A percentile compares a stretch with the other conserved stretches of the same genome.
Conservation (phyloP, 306 rosid species). For the Casuarina equisetifolia region DNA sequence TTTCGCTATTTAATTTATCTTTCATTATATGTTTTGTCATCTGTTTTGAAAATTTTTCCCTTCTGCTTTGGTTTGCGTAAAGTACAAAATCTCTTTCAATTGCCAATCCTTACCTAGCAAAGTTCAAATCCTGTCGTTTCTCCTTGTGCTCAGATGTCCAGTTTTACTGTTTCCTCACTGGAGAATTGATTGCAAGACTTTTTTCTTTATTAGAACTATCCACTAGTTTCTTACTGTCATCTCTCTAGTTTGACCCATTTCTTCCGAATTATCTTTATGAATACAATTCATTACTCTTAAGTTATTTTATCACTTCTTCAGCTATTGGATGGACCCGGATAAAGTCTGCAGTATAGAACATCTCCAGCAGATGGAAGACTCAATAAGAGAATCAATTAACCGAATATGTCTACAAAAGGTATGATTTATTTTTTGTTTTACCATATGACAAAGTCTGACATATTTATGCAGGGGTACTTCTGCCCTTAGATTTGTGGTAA, state of each 20-base stretch:
- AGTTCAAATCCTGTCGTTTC: slow-evolving; percentile 1
- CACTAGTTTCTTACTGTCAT: background rate
- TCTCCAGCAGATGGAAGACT: slow-evolving; percentile 70
- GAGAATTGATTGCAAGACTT: background rate
- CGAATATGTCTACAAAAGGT: slow-evolving; percentile 54
- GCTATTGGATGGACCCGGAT: slow-evolving; percentile 65
- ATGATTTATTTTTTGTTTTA: slow-evolving; percentile 22
- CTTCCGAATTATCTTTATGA: background rate
- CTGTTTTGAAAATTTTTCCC: background rate
- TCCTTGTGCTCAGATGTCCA: slow-evolving; percentile 8
- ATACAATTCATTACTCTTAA: slow-evolving; percentile 24
- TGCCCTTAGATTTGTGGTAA: background rate
- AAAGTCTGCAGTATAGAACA: slow-evolving; percentile 56
- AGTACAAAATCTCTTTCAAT: background rate
- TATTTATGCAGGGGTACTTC: background rate
- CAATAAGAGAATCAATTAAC: slow-evolving; percentile 56
- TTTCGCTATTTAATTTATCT: background rate
- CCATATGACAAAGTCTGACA: background rate
- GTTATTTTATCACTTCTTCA: slow-evolving; percentile 35
- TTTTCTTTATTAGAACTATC: slow-evolving; percentile 17
- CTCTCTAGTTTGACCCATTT: background rate
- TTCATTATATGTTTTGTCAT: background rate
- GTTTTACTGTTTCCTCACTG: slow-evolving; percentile 15
- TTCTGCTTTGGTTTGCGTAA: slow-evolving; percentile 4
- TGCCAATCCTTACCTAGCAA: background rate